Conservation (phyloP, 345 rosid species). For the Carallia brachiata region DNA sequence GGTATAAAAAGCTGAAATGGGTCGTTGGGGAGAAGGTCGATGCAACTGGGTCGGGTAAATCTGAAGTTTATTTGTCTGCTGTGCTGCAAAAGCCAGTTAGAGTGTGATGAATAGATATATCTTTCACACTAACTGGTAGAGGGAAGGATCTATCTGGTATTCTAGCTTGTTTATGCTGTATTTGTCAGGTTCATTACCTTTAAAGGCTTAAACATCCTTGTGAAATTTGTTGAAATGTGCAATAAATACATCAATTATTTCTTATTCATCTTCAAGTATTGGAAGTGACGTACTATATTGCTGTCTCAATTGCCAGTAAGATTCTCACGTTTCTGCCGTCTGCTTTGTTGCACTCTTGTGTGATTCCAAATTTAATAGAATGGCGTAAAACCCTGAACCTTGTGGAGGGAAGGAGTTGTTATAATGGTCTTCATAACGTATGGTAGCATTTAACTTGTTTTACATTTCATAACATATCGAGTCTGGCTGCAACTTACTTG, state of each 20-base stretch:
- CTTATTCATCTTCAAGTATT: constrained; percentile 20
- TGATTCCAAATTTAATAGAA: no score
- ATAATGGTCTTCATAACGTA: no score
- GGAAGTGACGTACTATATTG: background rate
- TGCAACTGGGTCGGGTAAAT: constrained; percentile 42
- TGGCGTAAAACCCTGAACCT: no score
- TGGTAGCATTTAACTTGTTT: no score
- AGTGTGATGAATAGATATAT: constrained; percentile 31
- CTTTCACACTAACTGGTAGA: constrained; percentile 4
- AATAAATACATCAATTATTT: constrained; percentile 30
- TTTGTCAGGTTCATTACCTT: constrained; percentile 18
- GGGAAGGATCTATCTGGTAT: constrained; percentile 13
- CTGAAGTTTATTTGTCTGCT: constrained; percentile 73
- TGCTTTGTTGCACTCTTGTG: no score
- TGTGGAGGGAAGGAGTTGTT: no score
- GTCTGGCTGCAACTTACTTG: no score
- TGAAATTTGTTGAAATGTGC: constrained; percentile 29
- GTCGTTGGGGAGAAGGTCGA: constrained; percentile 80
- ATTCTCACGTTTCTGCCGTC: no score
- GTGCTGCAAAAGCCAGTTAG: constrained; percentile 84
- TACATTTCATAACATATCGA: no score
- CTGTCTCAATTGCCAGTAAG: no score
- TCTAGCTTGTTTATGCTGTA: constrained; percentile 19
- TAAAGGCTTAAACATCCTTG: constrained; percentile 12
- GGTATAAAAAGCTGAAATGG: constrained; percentile 95